phyloP scores from a whole-genome alignment of 1,284 basidiomycete genomes.

The Omphalotus olearius region DNA sequence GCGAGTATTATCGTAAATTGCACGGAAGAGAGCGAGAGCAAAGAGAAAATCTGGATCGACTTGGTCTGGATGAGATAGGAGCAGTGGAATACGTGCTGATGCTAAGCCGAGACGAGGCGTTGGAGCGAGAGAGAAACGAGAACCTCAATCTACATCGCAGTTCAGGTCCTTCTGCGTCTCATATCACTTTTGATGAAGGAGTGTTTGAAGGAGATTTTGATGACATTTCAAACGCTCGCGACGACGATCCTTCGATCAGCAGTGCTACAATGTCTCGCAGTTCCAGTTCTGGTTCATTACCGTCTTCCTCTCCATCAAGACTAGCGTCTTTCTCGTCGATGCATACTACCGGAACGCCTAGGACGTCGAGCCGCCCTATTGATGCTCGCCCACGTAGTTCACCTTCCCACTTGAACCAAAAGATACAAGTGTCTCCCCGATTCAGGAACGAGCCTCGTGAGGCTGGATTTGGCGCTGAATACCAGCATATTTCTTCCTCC shows the following conservation, averaged over 20 bases:
- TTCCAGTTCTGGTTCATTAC: conserved; percentile 1
- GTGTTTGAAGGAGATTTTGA: conserved; percentile 59
- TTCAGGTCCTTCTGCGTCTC: background rate
- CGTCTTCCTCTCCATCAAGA: background rate
- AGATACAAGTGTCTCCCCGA: conserved; percentile 35
- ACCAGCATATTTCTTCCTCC: conserved; percentile 5
- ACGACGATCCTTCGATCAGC: conserved; percentile 18
- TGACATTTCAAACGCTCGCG: conserved; percentile 29
- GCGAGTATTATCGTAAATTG: conserved; percentile 27
- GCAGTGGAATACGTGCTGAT: conserved; percentile 82
- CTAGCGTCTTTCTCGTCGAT: background rate
- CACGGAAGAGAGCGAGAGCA: conserved; percentile 56
- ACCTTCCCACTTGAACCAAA: conserved; percentile 32
- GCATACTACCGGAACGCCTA: background rate
- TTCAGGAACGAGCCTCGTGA: conserved; percentile 36
- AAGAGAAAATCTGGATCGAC: conserved; percentile 45
- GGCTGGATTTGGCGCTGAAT: conserved; percentile 26
- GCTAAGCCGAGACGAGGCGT: conserved; percentile 78
- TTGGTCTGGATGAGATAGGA: conserved; percentile 75
- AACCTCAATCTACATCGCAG: background rate
- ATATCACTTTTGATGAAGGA: conserved; percentile 38
- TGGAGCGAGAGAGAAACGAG: conserved; percentile 14
- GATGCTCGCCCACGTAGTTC: conserved; percentile 22
- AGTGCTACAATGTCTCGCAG: conserved; percentile 11
- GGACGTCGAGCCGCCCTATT: conserved; percentile 9